Evolutionary conservation across 2,329 filamentous ascomycete species (phyloP).

Genomic region (Exophiala bonariae): DNA sequence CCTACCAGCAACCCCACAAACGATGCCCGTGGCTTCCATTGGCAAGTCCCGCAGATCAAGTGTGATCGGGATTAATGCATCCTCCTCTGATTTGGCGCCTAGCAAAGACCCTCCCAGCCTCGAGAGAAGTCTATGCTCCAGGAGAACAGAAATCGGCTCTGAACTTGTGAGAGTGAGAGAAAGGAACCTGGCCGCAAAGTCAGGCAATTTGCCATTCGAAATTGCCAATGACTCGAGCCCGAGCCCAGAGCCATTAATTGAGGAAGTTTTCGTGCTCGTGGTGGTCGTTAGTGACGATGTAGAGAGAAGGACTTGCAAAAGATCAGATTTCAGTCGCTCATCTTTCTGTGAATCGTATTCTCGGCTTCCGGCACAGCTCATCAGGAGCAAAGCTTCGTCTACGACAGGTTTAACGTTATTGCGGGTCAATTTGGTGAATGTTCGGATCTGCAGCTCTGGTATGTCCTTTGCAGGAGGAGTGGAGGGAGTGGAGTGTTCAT

Average conservation of each 20-base stretch:
- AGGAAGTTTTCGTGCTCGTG: neutral
- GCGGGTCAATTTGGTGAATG: conserved; percentile 79
- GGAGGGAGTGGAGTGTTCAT: conserved; percentile 49
- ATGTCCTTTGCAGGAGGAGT: conserved; percentile 78
- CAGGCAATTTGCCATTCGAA: neutral
- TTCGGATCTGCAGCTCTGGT: conserved; percentile 76
- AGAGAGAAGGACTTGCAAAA: conserved; percentile 27
- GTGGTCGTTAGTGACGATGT: conserved; percentile 5
- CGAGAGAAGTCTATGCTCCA: conserved; percentile 49
- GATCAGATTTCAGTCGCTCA: conserved; percentile 24
- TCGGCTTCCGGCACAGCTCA: conserved; percentile 74
- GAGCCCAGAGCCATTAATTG: neutral
- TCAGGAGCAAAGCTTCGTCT: conserved; percentile 66
- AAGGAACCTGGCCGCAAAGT: conserved; percentile 43
- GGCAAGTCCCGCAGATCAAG: conserved; percentile 80
- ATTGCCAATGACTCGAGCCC: neutral
- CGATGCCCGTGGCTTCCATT: conserved; percentile 87
- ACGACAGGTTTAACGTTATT: conserved; percentile 73
- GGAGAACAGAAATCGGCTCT: conserved; percentile 46
- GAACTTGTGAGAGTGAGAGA: conserved; percentile 47
- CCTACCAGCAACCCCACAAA: conserved; percentile 86
- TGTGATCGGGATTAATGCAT: conserved; percentile 79
- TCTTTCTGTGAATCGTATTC: conserved; percentile 24
- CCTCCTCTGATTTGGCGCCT: conserved; percentile 59
- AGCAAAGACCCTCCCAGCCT: conserved; percentile 56